Conservation (phyloP, 2,329 filamentous ascomycete species). For the Beauveria pseudobassiana region DNA sequence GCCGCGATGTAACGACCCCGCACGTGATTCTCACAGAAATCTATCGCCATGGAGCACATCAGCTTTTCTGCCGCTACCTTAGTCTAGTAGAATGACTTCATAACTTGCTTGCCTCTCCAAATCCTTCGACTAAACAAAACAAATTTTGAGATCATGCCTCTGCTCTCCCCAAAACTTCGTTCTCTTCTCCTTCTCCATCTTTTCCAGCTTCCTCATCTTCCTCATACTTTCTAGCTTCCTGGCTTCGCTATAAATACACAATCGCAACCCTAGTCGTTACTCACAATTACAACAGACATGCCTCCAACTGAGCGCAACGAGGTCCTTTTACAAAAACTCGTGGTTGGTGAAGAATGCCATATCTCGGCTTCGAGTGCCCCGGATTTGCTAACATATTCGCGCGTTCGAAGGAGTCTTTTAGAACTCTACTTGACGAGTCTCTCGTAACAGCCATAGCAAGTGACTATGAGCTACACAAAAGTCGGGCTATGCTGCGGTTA, state of each 20-base stretch:
- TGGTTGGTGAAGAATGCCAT: neutral
- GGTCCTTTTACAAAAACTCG: neutral
- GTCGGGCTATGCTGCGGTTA: conserved; percentile 45
- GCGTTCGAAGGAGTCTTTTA: conserved; percentile 55
- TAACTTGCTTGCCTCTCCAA: neutral
- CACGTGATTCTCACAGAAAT: neutral
- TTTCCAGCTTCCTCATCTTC: neutral
- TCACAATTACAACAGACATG: neutral
- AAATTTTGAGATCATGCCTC: neutral
- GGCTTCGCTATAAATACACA: neutral
- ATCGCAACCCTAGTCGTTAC: neutral
- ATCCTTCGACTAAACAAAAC: neutral
- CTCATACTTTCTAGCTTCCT: neutral
- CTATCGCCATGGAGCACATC: neutral
- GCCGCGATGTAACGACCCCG: neutral
- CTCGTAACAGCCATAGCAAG: conserved; percentile 67
- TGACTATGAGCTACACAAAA: conserved; percentile 61
- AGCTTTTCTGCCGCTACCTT: neutral
- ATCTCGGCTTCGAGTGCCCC: neutral
- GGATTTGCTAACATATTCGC: neutral
- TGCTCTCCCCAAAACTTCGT: neutral
- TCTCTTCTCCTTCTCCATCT: neutral
- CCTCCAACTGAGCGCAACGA: neutral
- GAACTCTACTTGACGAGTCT: conserved; percentile 67
- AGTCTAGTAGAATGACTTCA: neutral